Evolutionary conservation across 2,329 filamentous ascomycete genomes (phyloP).

Genomic region (Clonostachys sp.): DNA sequence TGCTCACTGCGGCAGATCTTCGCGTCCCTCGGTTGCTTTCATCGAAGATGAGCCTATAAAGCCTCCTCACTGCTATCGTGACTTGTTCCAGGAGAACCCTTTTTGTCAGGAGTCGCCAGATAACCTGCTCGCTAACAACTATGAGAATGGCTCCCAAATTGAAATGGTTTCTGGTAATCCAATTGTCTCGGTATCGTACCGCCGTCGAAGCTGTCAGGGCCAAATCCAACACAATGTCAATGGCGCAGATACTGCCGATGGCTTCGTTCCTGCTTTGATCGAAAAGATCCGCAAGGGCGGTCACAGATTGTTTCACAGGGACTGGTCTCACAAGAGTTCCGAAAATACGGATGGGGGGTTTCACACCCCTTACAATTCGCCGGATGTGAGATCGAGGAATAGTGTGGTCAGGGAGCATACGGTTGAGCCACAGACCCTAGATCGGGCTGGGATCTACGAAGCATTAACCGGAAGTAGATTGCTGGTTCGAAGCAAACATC

Average conservation of each 20-base stretch:
- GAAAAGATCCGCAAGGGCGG: constrained; percentile 18
- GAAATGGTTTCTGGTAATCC: constrained; percentile 12
- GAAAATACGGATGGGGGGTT: not conserved
- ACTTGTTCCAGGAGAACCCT: constrained; percentile 13
- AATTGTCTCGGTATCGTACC: constrained; percentile 13
- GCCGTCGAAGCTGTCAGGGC: constrained; percentile 15
- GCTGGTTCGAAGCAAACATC: constrained; percentile 2
- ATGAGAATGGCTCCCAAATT: constrained; percentile 1
- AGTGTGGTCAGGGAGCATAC: constrained; percentile 10
- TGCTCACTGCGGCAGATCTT: constrained; percentile 13
- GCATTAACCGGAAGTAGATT: constrained; percentile 12
- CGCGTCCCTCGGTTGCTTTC: constrained; percentile 1
- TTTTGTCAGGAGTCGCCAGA: constrained; percentile 6
- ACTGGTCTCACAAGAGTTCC: constrained; percentile 9
- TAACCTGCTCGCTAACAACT: constrained; percentile 1
- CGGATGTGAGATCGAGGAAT: constrained; percentile 8
- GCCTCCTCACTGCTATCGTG: constrained; percentile 5
- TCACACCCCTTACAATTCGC: constrained; percentile 1
- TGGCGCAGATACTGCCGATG: constrained; percentile 2
- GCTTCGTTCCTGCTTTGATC: constrained; percentile 15
- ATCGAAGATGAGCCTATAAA: constrained; percentile 7
- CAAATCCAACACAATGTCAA: not conserved
- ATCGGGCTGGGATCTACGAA: constrained; percentile 13
- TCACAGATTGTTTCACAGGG: constrained; percentile 13
- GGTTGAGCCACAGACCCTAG: constrained; percentile 7